phyloP scores from a whole-genome alignment of 1,139 yeast species.

The Debaryomyces psychrophilus region DNA sequence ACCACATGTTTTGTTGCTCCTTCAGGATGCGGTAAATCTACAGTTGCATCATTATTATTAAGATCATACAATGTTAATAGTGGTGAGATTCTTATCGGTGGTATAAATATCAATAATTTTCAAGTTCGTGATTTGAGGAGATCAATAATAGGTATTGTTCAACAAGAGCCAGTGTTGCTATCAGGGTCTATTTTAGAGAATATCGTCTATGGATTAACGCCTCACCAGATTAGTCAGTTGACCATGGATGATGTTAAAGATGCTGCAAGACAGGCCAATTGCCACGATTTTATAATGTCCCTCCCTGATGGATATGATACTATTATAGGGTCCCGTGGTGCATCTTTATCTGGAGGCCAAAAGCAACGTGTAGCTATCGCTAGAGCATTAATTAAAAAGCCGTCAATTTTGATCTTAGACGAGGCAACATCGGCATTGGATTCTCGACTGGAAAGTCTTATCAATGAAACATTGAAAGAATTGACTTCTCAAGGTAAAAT shows the following conservation, averaged over 20 bases:
- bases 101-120: slow-evolving; percentile 60
- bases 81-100: slow-evolving; percentile 72
- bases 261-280: slow-evolving; percentile 55
- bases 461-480: slow-evolving; percentile 61
- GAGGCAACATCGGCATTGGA: slow-evolving; percentile 84
- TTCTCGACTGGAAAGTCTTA: slow-evolving; percentile 68
- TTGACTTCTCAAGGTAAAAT: slow-evolving; percentile 60
- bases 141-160: slow-evolving; percentile 74
- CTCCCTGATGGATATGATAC: slow-evolving; percentile 61
- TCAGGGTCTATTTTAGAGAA: slow-evolving; percentile 81
- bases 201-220: slow-evolving; percentile 72
- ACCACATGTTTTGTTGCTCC: slow-evolving; percentile 91
- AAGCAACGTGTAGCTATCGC: slow-evolving; percentile 90
- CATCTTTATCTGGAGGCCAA: slow-evolving; percentile 79
- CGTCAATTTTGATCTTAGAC: slow-evolving; percentile 64
- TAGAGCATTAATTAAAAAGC: slow-evolving; percentile 70
- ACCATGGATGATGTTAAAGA: slow-evolving; percentile 45
- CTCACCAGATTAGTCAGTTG: slow-evolving; percentile 46
- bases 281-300: slow-evolving; percentile 53
- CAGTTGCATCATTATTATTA: slow-evolving; percentile 72
- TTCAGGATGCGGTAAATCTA: slow-evolving; percentile 91
- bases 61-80: slow-evolving; percentile 61
- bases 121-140: slow-evolving; percentile 75
- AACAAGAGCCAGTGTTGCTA: slow-evolving; percentile 84
- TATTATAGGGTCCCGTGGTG: slow-evolving; percentile 58